phyloP scores from a whole-genome alignment of 2,329 filamentous ascomycete species.

The Akanthomyces muscarius region DNA sequence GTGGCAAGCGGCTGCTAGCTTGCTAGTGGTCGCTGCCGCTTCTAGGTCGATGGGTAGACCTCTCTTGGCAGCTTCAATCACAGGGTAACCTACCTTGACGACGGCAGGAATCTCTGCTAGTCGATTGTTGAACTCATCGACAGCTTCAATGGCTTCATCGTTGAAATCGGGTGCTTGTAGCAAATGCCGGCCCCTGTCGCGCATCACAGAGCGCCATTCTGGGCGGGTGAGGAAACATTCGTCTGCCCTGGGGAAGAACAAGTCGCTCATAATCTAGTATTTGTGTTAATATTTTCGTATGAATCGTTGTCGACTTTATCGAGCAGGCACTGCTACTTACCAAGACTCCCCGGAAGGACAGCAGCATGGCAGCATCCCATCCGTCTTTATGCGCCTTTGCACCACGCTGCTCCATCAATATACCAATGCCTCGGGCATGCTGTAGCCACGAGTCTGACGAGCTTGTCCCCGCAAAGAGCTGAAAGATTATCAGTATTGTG shows the following conservation, averaged over 20 bases:
- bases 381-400: constrained; percentile 30
- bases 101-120: constrained; percentile 34
- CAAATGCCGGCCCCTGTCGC: constrained; percentile 25
- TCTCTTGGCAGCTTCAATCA: constrained; percentile 29
- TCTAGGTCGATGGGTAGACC: constrained; percentile 28
- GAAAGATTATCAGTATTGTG: background rate
- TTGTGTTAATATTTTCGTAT: background rate
- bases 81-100: constrained; percentile 29
- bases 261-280: constrained; percentile 34
- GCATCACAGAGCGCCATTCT: constrained; percentile 35
- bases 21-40: constrained; percentile 28
- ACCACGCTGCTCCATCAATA: constrained; percentile 38
- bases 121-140: constrained; percentile 32
- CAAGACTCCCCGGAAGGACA: constrained; percentile 35
- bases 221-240: constrained; percentile 35
- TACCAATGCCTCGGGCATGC: constrained; percentile 36
- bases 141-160: constrained; percentile 24
- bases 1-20: constrained; percentile 27
- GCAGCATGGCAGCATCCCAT: constrained; percentile 36
- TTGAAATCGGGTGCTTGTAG: constrained; percentile 25
- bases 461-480: constrained; percentile 41
- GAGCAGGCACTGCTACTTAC: constrained; percentile 24
- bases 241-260: constrained; percentile 33
- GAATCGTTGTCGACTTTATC: too few species aligned
- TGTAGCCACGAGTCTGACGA: constrained; percentile 35